Evolutionary conservation across 495 filamentous ascomycete genomes (phyloP).

Genomic region (Xanthoparmelia taractica): DNA sequence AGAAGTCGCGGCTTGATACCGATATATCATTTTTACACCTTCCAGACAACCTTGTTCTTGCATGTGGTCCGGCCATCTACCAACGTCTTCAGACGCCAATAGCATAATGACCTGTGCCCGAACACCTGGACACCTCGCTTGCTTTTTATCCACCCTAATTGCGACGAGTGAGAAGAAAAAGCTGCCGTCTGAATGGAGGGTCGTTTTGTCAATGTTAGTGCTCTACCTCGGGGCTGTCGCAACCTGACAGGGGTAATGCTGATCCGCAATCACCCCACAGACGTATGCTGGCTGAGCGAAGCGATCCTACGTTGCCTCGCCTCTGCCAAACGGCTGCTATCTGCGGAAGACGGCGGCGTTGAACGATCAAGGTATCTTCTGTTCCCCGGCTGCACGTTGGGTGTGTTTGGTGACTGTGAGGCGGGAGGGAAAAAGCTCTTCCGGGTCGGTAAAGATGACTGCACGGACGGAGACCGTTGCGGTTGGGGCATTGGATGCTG

Average conservation of each 20-base stretch:
- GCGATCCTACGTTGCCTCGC: slow-evolving; percentile 23
- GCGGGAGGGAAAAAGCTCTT: slow-evolving; percentile 38
- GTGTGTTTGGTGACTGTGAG: slow-evolving; percentile 36
- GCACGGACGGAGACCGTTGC: slow-evolving; percentile 38
- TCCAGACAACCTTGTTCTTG: neutral
- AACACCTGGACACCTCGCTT: neutral
- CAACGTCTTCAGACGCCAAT: neutral
- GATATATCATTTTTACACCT: neutral
- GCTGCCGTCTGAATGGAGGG: neutral
- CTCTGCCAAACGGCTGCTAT: slow-evolving; percentile 21
- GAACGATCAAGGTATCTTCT: slow-evolving; percentile 35
- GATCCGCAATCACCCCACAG: slow-evolving; percentile 11
- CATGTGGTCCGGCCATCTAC: neutral
- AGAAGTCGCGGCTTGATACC: neutral
- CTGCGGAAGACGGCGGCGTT: slow-evolving; percentile 23
- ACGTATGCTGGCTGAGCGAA: slow-evolving; percentile 24
- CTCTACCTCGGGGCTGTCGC: slow-evolving; percentile 10
- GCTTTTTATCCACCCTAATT: neutral
- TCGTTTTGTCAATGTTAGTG: neutral
- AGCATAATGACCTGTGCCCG: neutral
- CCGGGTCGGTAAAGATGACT: slow-evolving; percentile 38
- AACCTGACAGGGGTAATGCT: slow-evolving; percentile 12
- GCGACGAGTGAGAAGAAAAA: neutral
- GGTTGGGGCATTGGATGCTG: slow-evolving; percentile 34
- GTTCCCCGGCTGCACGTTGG: slow-evolving; percentile 42